Conservation (phyloP, 208 protist genomes). For the Tritrichomonas musculus region DNA sequence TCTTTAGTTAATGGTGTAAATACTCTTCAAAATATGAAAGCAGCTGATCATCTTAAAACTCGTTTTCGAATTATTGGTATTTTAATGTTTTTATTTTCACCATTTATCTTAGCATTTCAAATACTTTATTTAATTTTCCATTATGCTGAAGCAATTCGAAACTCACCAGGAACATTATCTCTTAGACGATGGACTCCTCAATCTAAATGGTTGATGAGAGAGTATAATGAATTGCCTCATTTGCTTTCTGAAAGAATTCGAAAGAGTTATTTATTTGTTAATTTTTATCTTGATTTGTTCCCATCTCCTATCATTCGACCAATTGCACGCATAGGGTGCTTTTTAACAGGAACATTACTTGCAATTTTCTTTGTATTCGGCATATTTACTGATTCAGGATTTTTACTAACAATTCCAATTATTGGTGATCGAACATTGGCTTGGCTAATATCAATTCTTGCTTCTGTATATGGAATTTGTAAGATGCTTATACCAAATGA, state of each 20-base stretch:
- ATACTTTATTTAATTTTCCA: not conserved
- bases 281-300: not conserved
- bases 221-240: constrained; percentile 29
- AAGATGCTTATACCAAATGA: not conserved
- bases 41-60: not conserved
- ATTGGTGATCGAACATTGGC: not conserved
- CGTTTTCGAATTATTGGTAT: not conserved
- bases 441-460: not conserved
- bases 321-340: not conserved
- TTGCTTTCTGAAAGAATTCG: not conserved
- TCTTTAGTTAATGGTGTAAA: not conserved
- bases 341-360: not conserved
- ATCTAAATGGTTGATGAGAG: constrained; percentile 1
- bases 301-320: not conserved
- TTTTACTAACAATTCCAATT: not conserved
- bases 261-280: not conserved
- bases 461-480: not conserved
- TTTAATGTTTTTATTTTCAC: not conserved
- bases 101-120: not conserved
- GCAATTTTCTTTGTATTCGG: not conserved
- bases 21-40: not conserved
- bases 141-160: not conserved
- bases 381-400: not conserved
- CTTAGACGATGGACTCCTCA: not conserved
- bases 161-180: not conserved